Conservation (phyloP, 2,329 filamentous ascomycete species). For the Pseudocercospora vitis region DNA sequence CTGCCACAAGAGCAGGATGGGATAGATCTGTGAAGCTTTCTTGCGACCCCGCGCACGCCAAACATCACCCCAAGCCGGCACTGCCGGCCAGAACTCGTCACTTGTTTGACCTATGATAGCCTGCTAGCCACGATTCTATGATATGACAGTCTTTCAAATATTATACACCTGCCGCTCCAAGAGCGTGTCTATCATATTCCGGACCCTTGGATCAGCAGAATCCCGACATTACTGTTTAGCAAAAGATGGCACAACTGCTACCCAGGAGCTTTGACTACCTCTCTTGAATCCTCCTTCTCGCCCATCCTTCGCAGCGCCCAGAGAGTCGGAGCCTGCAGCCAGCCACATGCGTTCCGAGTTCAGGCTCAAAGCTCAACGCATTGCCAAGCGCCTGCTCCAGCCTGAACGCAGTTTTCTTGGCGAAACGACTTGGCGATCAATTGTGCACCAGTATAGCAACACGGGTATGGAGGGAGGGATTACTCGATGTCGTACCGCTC, state of each 20-base stretch:
- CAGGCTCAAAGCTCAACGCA: constrained; percentile 14
- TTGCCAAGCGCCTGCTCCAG: constrained; percentile 21
- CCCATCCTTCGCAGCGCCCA: constrained; percentile 3
- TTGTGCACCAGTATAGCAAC: constrained; percentile 22
- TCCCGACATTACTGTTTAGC: too few species aligned
- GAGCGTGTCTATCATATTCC: too few species aligned
- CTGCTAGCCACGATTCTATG: too few species aligned
- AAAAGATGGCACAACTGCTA: constrained; percentile 11
- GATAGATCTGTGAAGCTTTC: too few species aligned
- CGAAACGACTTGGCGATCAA: constrained; percentile 27
- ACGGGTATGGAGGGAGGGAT: constrained; percentile 12
- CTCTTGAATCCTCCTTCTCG: constrained; percentile 16
- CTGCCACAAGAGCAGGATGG: background rate
- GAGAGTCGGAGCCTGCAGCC: too few species aligned
- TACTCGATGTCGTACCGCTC: background rate
- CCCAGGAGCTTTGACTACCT: constrained; percentile 13
- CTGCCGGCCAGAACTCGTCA: too few species aligned
- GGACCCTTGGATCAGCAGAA: too few species aligned
- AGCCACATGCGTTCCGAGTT: constrained; percentile 16
- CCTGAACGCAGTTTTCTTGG: constrained; percentile 22
- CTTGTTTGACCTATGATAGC: too few species aligned
- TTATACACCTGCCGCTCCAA: too few species aligned
- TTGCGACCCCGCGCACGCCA: too few species aligned
- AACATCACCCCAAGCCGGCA: too few species aligned
- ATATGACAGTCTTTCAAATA: too few species aligned